A percentile compares a stretch with the other conserved stretches of the same genome.
These are phyloP conservation scores for Brettanomyces custersianus DNA, from an alignment of 805 yeast species.

Conservation along the genomic window DNA sequence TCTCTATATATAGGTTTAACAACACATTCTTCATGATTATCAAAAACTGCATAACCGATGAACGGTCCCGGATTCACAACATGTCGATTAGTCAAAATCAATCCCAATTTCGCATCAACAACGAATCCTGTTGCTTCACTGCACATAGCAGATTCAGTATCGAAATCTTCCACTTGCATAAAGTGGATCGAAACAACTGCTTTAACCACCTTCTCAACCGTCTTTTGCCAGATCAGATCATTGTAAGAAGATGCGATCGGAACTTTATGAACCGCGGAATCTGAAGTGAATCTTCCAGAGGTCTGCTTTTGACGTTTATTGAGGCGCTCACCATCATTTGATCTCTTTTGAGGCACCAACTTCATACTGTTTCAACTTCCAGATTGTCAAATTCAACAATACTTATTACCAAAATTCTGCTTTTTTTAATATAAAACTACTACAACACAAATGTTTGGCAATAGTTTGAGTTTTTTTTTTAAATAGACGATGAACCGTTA, in stretches of 20 bases:
- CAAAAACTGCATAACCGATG: constrained; percentile 84
- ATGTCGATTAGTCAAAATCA: constrained; percentile 85
- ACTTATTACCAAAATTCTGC: no score
- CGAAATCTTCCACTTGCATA: constrained; percentile 78
- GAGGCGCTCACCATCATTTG: not conserved
- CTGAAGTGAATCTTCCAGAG: no score
- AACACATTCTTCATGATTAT: constrained; percentile 88
- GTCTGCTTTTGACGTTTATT: constrained; percentile 1
- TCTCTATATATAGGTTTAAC: constrained; percentile 84
- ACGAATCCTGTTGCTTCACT: constrained; percentile 95
- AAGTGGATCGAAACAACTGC: constrained; percentile 87
- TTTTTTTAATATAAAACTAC: no score
- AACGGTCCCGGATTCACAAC: constrained; percentile 96
- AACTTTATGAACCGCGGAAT: no score
- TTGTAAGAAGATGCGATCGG: constrained; percentile 9
- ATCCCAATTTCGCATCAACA: constrained; percentile 74
- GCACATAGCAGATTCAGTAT: constrained; percentile 71
- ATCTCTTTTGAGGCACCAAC: not conserved
- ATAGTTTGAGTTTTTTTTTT: no score
- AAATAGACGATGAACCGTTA: no score
- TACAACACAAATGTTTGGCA: no score
- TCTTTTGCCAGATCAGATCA: constrained; percentile 60
- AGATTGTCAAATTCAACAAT: no score
- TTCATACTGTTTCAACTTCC: constrained; percentile 1
- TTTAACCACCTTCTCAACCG: constrained; percentile 73